phyloP scores from a whole-genome alignment of 139 green algal species.

The Eudorina sp. region DNA sequence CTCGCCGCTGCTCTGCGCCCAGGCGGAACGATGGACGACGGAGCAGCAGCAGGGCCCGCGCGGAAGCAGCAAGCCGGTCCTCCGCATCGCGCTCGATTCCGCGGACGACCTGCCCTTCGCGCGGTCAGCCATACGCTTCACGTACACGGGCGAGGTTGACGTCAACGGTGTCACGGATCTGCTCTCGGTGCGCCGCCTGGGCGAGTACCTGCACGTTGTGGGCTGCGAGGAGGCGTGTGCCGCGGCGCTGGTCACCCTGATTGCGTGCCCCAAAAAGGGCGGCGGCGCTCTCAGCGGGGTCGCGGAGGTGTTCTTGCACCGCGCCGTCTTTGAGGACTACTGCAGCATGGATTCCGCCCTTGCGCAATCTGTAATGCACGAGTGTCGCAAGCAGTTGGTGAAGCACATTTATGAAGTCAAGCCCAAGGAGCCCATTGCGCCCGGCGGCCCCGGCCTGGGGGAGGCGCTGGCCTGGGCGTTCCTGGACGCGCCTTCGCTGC shows the following conservation, averaged over 20 bases:
- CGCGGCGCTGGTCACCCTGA: not conserved
- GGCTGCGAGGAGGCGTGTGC: not conserved
- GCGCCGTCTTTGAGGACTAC: not conserved
- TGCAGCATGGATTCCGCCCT: not conserved
- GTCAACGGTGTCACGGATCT: not conserved
- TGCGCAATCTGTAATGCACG: too few species aligned
- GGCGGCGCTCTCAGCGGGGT: not conserved
- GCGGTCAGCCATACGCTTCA: not conserved
- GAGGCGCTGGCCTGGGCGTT: slow-evolving; percentile 9
- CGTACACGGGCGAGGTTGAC: not conserved
- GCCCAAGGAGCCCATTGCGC: not conserved
- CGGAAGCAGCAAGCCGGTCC: not conserved
- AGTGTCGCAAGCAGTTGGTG: not conserved
- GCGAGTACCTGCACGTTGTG: not conserved
- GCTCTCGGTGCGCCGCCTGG: not conserved
- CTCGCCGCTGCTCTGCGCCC: not conserved
- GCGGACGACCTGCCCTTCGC: not conserved
- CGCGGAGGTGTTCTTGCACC: not conserved
- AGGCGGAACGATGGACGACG: not conserved
- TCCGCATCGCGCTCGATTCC: not conserved
- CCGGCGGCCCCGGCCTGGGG: not conserved
- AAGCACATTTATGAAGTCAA: too few species aligned
- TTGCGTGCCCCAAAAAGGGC: too few species aligned
- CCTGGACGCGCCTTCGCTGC: not conserved
- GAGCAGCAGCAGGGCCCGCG: too few species aligned